Evolutionary conservation across 345 rosid genomes (phyloP).

Genomic region (Populus tremula): DNA sequence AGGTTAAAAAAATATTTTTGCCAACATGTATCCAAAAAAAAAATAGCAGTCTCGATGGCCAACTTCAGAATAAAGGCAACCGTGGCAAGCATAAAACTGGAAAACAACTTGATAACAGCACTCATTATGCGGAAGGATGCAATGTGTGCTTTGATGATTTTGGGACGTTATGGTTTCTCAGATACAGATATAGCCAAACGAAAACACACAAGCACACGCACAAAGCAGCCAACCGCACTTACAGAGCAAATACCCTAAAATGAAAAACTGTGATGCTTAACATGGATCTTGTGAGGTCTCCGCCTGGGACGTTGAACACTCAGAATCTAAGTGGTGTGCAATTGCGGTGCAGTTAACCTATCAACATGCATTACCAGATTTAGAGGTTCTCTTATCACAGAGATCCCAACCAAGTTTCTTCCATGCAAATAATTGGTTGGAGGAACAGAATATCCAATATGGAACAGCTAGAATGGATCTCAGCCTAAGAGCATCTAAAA

Average conservation of each 20-base stretch:
- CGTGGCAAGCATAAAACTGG: background rate
- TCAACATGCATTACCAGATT: background rate
- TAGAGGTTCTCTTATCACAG: background rate
- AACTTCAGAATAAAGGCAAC: no score
- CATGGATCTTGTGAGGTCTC: constrained; percentile 29
- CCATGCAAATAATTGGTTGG: background rate
- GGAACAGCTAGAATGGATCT: background rate
- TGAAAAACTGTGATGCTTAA: constrained; percentile 9
- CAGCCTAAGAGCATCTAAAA: background rate
- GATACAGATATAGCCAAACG: background rate
- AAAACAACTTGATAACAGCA: background rate
- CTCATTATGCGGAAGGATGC: no score
- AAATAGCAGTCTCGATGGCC: background rate
- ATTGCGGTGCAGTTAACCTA: constrained; percentile 35
- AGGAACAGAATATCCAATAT: background rate
- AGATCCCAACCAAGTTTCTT: background rate
- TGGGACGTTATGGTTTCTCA: background rate
- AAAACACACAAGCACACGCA: background rate
- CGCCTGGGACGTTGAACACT: constrained; percentile 48
- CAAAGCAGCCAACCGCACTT: background rate
- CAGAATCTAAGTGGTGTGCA: constrained; percentile 42
- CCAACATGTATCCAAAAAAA: no score
- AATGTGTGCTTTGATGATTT: background rate
- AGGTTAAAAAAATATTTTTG: no score
- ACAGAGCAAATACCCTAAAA: constrained; percentile 3